Conservation (phyloP, 2,329 filamentous ascomycete species). For the Fusarium sp. region DNA sequence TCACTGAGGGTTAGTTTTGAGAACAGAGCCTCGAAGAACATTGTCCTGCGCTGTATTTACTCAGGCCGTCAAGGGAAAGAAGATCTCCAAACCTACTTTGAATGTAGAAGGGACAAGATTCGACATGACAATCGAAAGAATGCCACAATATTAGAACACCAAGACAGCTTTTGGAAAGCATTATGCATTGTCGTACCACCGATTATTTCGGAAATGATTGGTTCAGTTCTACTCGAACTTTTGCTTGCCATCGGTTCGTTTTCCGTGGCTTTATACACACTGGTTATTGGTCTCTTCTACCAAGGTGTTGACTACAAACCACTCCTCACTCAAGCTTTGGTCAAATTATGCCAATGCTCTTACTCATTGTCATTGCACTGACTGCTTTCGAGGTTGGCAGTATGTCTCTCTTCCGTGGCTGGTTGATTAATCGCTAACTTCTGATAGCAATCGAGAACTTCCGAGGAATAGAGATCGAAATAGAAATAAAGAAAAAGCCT, state of each 20-base stretch:
- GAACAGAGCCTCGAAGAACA: slow-evolving; percentile 2
- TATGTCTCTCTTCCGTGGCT: slow-evolving; percentile 3
- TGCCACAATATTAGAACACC: slow-evolving; percentile 1
- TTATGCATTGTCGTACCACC: slow-evolving; percentile 6
- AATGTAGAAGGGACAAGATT: not conserved
- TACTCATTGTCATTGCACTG: slow-evolving; percentile 22
- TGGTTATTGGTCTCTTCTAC: slow-evolving; percentile 8
- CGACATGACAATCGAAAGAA: slow-evolving; percentile 1
- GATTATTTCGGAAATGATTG: slow-evolving; percentile 14
- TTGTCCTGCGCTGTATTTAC: slow-evolving; percentile 7
- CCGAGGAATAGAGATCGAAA: slow-evolving; percentile 16
- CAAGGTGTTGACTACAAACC: slow-evolving; percentile 1
- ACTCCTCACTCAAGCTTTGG: slow-evolving; percentile 5
- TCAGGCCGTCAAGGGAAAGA: not conserved
- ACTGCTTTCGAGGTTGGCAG: slow-evolving; percentile 32
- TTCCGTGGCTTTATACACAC: slow-evolving; percentile 13
- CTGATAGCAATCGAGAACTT: slow-evolving; percentile 22
- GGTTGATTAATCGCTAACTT: not conserved
- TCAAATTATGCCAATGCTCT: slow-evolving; percentile 37
- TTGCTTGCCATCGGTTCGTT: slow-evolving; percentile 8
- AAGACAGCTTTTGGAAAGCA: slow-evolving; percentile 2
- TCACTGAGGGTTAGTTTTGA: slow-evolving; percentile 1
- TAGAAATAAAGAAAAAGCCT: slow-evolving; percentile 10
- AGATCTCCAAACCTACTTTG: slow-evolving; percentile 9
- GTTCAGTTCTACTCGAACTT: slow-evolving; percentile 24